Percentiles rank a stretch among this genome's conserved stretches.
Evolutionary conservation across 1,139 yeast genomes (phyloP).

Genomic region (Candida sanyaensis): DNA sequence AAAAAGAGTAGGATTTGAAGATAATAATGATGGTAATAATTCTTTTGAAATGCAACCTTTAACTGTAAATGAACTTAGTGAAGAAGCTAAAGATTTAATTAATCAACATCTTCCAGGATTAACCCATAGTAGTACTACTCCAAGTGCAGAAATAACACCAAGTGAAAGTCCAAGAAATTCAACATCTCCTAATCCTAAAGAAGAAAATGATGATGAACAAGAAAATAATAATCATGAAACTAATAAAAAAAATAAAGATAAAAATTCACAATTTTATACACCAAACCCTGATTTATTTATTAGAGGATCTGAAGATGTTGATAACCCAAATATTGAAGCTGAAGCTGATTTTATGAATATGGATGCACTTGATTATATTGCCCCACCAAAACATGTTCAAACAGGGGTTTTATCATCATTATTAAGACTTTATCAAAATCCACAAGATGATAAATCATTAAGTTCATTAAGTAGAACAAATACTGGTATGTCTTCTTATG

Average conservation of each 20-base stretch:
- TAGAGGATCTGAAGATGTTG: slow-evolving; percentile 32
- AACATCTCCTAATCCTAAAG: neutral
- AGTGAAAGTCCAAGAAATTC: slow-evolving; percentile 12
- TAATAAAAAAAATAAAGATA: slow-evolving; percentile 3
- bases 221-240: slow-evolving; percentile 1
- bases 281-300: slow-evolving; percentile 49
- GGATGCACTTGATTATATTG: slow-evolving; percentile 51
- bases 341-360: slow-evolving; percentile 31
- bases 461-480: slow-evolving; percentile 11
- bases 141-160: slow-evolving; percentile 15
- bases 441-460: slow-evolving; percentile 31
- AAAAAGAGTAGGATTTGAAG: slow-evolving; percentile 18
- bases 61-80: slow-evolving; percentile 34
- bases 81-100: slow-evolving; percentile 44
- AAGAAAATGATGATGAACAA: slow-evolving; percentile 8
- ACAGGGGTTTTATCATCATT: slow-evolving; percentile 84
- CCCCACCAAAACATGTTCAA: slow-evolving; percentile 73
- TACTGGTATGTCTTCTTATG: slow-evolving; percentile 9
- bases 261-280: slow-evolving; percentile 31
- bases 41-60: slow-evolving; percentile 38
- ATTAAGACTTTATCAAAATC: slow-evolving; percentile 62
- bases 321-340: slow-evolving; percentile 11
- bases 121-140: slow-evolving; percentile 6
- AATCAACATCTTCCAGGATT: slow-evolving; percentile 36
- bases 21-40: slow-evolving; percentile 15